Evolutionary conservation across 2,329 filamentous ascomycete genomes (phyloP), one percentile per base, ranked within the genome.

Genomic region (Clonostachys solani): DNA sequence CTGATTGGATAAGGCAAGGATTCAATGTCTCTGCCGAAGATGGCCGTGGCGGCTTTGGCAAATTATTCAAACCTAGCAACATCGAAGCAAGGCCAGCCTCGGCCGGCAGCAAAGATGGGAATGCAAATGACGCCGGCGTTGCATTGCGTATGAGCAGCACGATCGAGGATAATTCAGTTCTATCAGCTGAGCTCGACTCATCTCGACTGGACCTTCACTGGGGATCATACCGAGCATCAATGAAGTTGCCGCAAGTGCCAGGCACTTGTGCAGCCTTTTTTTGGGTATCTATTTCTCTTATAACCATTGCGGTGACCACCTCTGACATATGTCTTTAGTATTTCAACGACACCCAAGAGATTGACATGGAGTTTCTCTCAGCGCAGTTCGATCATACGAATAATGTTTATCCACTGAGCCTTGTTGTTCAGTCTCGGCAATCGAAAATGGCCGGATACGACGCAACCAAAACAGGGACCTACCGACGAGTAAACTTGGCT

Each of bases 231-330:
- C 72, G 87, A 16, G 79, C 82, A 4, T 78, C 77, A 35, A 84
- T 90, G 71, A 86, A 81, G 64, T 63, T 86, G 47, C 81, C 83
- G 0, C 65, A 66, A 37, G 67, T 78, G 7, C 66, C 72, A 2
- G 87, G 87, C 23, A 92, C 88, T 2, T 92, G 87, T 61, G 83
- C 80, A 33, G 87, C 87, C 7, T 91, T 92, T 67, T 92, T 91
- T 65, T 92, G 86, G 82, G 84, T 88, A 60, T 42, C 1, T 6
- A 4, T 15, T 42, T 23, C 19, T 42, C 19, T 42, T 19, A 42
- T 8, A 42, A 43, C 13, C 36, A 34, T 42, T 16, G 44, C 19
- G 38, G 6, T 41, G 23, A 23, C 9, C 36, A 23, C 15, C 36
- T 33, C 54, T 55, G 42, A 59, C 42, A 46, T 43, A 38, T 13